phyloP scores from a whole-genome alignment of 31 red algal genomes.

The Pterothamnion heteromorphum region DNA sequence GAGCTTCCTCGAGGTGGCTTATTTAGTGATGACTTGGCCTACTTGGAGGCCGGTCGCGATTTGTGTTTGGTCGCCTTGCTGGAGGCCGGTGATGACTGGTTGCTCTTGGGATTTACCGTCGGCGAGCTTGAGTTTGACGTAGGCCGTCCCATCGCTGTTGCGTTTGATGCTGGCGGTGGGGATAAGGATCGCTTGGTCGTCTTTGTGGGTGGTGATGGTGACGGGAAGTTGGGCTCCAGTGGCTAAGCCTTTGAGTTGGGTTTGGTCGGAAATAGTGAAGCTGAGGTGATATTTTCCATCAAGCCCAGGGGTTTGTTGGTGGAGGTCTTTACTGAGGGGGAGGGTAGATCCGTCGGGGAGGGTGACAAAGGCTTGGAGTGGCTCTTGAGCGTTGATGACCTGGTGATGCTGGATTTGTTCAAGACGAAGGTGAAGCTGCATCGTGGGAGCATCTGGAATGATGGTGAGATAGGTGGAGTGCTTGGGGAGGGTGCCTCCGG shows the following conservation, averaged over 20 bases:
- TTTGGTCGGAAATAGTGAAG: background rate
- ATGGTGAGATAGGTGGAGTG: background rate
- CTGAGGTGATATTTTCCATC: background rate
- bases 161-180: background rate
- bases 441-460: background rate
- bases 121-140: background rate
- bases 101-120: background rate
- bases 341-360: background rate
- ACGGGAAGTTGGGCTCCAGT: background rate
- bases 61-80: background rate
- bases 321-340: background rate
- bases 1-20: background rate
- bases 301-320: background rate
- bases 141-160: background rate
- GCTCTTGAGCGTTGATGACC: background rate
- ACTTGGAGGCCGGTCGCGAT: background rate
- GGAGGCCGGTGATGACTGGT: background rate
- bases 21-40: background rate
- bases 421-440: background rate
- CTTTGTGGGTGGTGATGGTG: background rate
- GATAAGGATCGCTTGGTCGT: background rate
- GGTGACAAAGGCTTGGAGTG: background rate
- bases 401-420: background rate
- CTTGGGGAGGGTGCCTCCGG: background rate
- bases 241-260: background rate